Evolutionary conservation across 108 stramenopile genomes (phyloP).

Genomic region (Fragilariopsis cylindrus): DNA sequence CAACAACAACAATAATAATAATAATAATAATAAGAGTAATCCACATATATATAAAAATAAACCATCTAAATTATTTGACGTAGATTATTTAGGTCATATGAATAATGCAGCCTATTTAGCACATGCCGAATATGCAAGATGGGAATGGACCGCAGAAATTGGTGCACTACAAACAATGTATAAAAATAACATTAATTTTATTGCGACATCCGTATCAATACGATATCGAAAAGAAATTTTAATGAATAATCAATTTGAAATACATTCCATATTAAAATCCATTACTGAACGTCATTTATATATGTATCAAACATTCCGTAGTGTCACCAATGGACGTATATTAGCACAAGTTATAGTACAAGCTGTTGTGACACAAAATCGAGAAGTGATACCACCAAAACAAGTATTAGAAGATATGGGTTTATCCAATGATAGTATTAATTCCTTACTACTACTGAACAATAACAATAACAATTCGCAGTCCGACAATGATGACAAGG

Average conservation of each 20-base stretch:
- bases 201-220: conserved; percentile 46
- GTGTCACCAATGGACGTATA: conserved; percentile 24
- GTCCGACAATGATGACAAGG: not conserved
- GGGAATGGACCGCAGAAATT: conserved; percentile 62
- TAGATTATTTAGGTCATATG: conserved; percentile 65
- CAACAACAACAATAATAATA: not conserved
- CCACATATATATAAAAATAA: conserved; percentile 34
- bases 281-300: conserved; percentile 65
- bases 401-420: not conserved
- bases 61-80: conserved; percentile 61
- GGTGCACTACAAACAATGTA: conserved; percentile 43
- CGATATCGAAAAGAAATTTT: conserved; percentile 68
- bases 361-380: conserved; percentile 18
- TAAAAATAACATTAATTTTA: conserved; percentile 38
- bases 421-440: not conserved
- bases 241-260: conserved; percentile 58
- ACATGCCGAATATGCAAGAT: conserved; percentile 74
- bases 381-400: conserved; percentile 6
- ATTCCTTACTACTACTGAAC: not conserved
- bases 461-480: not conserved
- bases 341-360: conserved; percentile 28
- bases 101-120: conserved; percentile 74
- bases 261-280: conserved; percentile 45
- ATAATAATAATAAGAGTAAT: not conserved
- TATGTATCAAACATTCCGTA: conserved; percentile 66